Conservation (phyloP, 805 yeast species). For the Saturnispora galanensis region DNA sequence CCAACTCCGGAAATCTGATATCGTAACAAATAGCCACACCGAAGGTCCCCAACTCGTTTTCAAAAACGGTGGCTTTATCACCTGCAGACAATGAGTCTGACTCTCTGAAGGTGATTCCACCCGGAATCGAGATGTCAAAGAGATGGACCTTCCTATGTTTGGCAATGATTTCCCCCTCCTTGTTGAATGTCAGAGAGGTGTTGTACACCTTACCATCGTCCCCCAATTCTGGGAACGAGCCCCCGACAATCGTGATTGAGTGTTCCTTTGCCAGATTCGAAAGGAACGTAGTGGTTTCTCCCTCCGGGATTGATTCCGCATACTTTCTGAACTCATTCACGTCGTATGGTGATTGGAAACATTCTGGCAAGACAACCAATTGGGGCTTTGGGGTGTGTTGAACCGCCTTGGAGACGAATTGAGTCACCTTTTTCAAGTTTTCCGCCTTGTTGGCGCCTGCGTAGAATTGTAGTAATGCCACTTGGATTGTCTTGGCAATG, state of each 20-base stretch:
- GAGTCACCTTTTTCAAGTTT: constrained; percentile 61
- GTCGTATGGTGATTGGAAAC: constrained; percentile 93
- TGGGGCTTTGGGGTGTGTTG: constrained; percentile 45
- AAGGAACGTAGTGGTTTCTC: constrained; percentile 55
- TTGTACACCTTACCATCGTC: constrained; percentile 54
- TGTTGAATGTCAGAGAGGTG: constrained; percentile 64
- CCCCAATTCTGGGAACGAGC: constrained; percentile 79
- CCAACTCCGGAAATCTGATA: constrained; percentile 71
- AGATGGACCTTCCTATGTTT: constrained; percentile 86
- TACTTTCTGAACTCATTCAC: constrained; percentile 79
- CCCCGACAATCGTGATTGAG: constrained; percentile 67
- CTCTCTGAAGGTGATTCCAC: constrained; percentile 82
- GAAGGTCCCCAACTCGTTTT: constrained; percentile 51
- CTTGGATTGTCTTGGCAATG: constrained; percentile 45
- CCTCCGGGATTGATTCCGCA: constrained; percentile 77
- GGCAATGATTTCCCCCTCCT: constrained; percentile 67
- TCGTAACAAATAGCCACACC: constrained; percentile 87
- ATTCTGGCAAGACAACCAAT: constrained; percentile 83
- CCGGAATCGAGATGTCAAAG: constrained; percentile 88
- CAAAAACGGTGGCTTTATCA: constrained; percentile 67
- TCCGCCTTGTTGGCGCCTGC: constrained; percentile 76
- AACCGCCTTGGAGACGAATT: constrained; percentile 55
- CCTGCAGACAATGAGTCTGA: constrained; percentile 71
- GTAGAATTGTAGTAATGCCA: constrained; percentile 77
- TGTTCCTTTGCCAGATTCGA: constrained; percentile 57